phyloP scores from a whole-genome alignment of 2,329 filamentous ascomycete genomes.

The Pleurostoma richardsiae region DNA sequence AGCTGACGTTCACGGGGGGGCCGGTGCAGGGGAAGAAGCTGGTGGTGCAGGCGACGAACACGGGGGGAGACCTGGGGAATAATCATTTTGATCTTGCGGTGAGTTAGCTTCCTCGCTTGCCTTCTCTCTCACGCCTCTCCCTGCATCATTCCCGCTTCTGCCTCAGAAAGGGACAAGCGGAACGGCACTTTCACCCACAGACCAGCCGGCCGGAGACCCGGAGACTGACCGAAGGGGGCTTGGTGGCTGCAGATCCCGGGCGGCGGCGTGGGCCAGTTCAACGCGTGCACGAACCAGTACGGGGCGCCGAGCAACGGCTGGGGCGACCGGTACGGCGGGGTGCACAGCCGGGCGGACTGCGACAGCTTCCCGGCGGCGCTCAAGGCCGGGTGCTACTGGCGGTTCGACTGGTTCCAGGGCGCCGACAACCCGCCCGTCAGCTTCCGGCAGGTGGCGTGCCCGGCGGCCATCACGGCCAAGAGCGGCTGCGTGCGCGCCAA shows the following conservation, averaged over 20 bases:
- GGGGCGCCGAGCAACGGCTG: constrained; percentile 14
- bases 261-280: constrained; percentile 50
- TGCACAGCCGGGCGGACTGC: constrained; percentile 35
- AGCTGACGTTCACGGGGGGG: constrained; percentile 48
- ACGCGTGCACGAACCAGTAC: constrained; percentile 4
- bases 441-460: constrained; percentile 42
- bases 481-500: constrained; percentile 24
- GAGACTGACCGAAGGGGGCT: constrained; percentile 5
- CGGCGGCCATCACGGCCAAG: constrained; percentile 32
- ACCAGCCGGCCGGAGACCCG: too few species aligned
- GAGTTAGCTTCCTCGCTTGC: too few species aligned
- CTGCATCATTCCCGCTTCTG: too few species aligned
- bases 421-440: constrained; percentile 42
- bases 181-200: constrained; percentile 24
- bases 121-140: too few species aligned
- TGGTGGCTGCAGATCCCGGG: constrained; percentile 34
- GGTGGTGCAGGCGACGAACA: constrained; percentile 63
- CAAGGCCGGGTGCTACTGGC: constrained; percentile 44
- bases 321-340: constrained; percentile 38
- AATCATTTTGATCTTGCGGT: constrained; percentile 55
- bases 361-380: constrained; percentile 35
- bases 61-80: constrained; percentile 47
- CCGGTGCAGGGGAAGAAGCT: constrained; percentile 54
- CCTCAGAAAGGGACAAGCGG: constrained; percentile 9
- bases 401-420: constrained; percentile 47